phyloP scores from a whole-genome alignment of 208 protist genomes.

The Trypanosomatidae sp. region DNA sequence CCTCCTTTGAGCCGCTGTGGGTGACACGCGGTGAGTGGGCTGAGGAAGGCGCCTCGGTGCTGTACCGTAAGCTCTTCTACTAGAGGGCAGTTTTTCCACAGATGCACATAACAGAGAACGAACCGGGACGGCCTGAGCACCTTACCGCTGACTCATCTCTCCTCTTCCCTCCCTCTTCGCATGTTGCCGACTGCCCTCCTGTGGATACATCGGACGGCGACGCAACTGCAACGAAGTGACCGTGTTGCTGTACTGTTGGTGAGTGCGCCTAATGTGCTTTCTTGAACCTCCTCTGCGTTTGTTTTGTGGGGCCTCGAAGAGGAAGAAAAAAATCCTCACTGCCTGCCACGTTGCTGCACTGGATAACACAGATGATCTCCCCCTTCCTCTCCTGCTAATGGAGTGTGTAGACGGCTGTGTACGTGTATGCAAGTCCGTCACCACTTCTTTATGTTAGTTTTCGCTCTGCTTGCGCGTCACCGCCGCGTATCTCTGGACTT shows the following conservation, averaged over 20 bases:
- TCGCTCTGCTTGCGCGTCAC: neutral
- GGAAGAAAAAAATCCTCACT: neutral
- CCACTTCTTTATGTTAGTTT: neutral
- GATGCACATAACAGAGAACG: neutral
- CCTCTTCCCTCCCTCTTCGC: neutral
- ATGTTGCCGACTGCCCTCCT: neutral
- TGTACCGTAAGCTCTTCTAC: constrained; percentile 79
- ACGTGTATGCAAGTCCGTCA: neutral
- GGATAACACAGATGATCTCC: constrained; percentile 2
- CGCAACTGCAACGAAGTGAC: neutral
- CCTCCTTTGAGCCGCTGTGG: constrained; percentile 80
- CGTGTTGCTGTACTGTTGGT: neutral
- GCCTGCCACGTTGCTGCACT: neutral
- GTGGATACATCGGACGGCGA: neutral
- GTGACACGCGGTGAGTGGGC: constrained; percentile 69
- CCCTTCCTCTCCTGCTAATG: neutral
- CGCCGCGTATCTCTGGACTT: neutral
- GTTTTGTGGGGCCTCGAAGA: too few relatives aligned
- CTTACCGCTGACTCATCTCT: neutral
- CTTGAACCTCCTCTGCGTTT: neutral
- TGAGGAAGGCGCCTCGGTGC: constrained; percentile 68
- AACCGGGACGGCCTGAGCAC: neutral
- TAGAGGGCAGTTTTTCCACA: constrained; percentile 10
- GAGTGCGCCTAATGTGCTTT: neutral
- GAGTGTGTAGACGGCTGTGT: neutral